Evolutionary conservation across 306 rosid genomes (phyloP), one percentile per base, ranked within the genome.

Genomic region (Quercus berberidifolia): DNA sequence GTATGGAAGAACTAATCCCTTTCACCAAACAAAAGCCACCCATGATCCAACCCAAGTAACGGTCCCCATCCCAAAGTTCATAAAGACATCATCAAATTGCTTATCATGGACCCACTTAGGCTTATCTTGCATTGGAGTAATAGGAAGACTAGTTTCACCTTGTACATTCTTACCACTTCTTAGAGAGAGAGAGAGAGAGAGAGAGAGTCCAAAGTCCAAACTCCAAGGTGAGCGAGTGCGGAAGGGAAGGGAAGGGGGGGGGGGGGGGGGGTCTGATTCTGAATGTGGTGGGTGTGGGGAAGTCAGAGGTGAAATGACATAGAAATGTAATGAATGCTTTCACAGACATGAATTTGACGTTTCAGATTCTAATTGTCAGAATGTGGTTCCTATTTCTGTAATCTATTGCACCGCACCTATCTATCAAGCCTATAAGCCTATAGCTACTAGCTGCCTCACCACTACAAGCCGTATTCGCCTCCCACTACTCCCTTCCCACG

Each of bases 341-440:
- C 82, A 41, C 89, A 84, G 92, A 82, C 88, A 67, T 90, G 92
- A 90, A 77, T 78, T 92, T 90, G 99, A 95, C 98, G 88, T 95
- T 87, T 95, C 99, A 90, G 94, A 95, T 92, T 95, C 99, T 93
- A 51, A 87, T 77, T 78, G 97, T 91, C 96, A 95, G 92, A 81
- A 71, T 31, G 7, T 0, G 26, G 81, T 38, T 59, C 55, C 8
- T 52, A 33, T 41, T 41, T 41, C 3, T 38, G 8, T 6, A 38
- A 38, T 38, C 46, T 41, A 8, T 41, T 41, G 46, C 46, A 41
- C 46, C 11, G 11, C 46, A 8, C 46, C 46, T 41, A 41, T 8
- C 46, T 2, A 8, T 7, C 9, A 41, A 41, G 46, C 46, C 46
- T 38, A 38, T 7, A 7, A 38, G 46, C 46, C 46, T 41, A 8